A percentile compares a stretch with the other conserved stretches of the same genome.
phyloP scores from a whole-genome alignment of 75 land plant species.

The Pinus albicaulis region DNA sequence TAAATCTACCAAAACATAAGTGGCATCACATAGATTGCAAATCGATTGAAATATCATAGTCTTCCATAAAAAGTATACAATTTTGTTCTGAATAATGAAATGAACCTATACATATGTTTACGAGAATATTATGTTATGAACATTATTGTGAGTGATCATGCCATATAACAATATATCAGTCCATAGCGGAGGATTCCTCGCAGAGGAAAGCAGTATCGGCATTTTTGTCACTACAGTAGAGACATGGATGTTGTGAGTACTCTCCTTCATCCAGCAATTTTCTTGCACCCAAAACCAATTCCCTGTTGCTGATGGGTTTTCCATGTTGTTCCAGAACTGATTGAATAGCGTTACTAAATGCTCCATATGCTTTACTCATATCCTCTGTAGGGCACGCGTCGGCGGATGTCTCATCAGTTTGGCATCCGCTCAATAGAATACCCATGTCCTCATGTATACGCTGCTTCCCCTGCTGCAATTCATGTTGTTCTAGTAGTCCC shows the following conservation, averaged over 20 bases:
- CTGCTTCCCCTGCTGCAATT: no score
- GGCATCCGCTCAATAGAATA: slow-evolving; percentile 88
- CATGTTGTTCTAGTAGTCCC: no score
- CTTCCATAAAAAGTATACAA: no score
- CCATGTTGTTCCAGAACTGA: slow-evolving; percentile 37
- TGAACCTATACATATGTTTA: no score
- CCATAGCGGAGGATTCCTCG: no score
- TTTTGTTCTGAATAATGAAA: no score
- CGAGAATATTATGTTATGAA: no score
- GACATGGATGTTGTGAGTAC: slow-evolving; percentile 81
- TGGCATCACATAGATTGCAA: no score
- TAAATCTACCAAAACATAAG: no score
- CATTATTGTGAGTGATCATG: no score
- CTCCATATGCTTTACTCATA: slow-evolving; percentile 61
- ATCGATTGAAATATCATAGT: no score
- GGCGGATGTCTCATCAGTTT: slow-evolving; percentile 82
- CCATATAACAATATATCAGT: no score
- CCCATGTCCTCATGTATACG: slow-evolving; percentile 47
- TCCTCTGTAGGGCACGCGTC: slow-evolving; percentile 73
- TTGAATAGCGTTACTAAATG: slow-evolving; percentile 88
- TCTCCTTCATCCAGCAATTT: slow-evolving; percentile 46
- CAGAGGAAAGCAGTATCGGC: slow-evolving; percentile 58
- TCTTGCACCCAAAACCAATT: slow-evolving; percentile 60
- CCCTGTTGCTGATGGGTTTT: slow-evolving; percentile 43
- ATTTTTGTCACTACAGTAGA: slow-evolving; percentile 73